Conservation (phyloP, 2,329 filamentous ascomycete genomes). For the Exserohilum rostratum region DNA sequence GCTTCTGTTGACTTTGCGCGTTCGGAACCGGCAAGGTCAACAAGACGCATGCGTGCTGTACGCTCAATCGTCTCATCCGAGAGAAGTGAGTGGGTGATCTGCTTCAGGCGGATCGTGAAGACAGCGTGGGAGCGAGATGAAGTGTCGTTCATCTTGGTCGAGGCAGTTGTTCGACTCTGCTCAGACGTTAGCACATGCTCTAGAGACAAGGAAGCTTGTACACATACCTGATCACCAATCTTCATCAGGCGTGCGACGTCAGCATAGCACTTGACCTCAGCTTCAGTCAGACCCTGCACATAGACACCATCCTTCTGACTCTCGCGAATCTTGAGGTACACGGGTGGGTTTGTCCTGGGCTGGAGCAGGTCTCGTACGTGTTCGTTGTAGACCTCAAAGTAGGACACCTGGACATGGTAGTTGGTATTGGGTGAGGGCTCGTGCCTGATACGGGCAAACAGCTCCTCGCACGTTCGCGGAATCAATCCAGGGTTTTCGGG, state of each 20-base stretch:
- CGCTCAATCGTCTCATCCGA: conserved; percentile 98
- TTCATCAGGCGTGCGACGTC: conserved; percentile 94
- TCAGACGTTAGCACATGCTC: conserved; percentile 10
- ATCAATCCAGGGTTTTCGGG: conserved; percentile 87
- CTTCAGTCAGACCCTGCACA: conserved; percentile 93
- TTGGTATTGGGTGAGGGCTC: conserved; percentile 88
- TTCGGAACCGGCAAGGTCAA: conserved; percentile 94
- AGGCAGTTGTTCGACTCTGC: conserved; percentile 80
- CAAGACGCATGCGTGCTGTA: conserved; percentile 88
- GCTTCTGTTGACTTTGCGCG: conserved; percentile 95
- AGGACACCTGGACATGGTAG: conserved; percentile 96
- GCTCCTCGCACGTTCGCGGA: conserved; percentile 90
- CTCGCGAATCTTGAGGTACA: conserved; percentile 97
- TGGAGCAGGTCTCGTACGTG: conserved; percentile 93
- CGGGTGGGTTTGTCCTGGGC: conserved; percentile 76
- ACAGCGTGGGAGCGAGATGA: conserved; percentile 95
- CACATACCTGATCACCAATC: conserved; percentile 70
- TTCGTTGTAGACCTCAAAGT: conserved; percentile 99
- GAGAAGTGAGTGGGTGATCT: conserved; percentile 95
- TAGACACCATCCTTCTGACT: conserved; percentile 94
- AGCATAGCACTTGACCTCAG: conserved; percentile 82
- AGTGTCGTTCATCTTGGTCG: conserved; percentile 99
- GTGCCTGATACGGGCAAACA: conserved; percentile 90
- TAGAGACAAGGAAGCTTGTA: too few species aligned
- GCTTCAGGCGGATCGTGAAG: conserved; percentile 97